Evolutionary conservation across 2,329 filamentous ascomycete species (phyloP), one percentile per base, ranked within the genome.

Genomic region (Bisporella sp.): DNA sequence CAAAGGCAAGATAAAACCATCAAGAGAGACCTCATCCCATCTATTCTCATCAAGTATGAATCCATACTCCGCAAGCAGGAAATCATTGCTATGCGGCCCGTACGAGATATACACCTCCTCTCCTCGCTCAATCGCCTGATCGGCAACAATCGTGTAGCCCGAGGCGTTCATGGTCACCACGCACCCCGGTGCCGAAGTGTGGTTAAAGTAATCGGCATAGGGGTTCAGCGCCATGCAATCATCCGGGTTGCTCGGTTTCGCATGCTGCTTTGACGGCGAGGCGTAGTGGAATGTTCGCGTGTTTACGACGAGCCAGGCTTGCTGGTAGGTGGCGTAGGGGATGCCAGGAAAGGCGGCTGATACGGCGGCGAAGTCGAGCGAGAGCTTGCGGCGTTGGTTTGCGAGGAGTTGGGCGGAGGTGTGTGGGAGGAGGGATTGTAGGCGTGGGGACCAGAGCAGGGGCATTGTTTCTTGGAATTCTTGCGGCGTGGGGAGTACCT

Each of bases 181-280:
- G 65, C 80, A 53, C 0, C 51, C 43, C 8, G 30, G 48, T 5
- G 41, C 32, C 39, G 74, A 68, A 5, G 69, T 64, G 45, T 80
- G 77, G 55, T 80, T 90, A 71, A 89, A 84, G 49, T 87, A 79
- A 64, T 90, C 86, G 1, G 84, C 81, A 35, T 87, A 82, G 1
- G 86, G 86, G 65, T 83, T 84, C 57, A 89, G 74, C 7, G 79
- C 79, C 72, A 88, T 79, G 60, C 79, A 79, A 58, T 87, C 84
- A 57, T 77, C 65, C 59, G 68, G 61, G 58, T 62, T 8, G 29
- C 70, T 64, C 54, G 66, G 59, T 62, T 73, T 67, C 54, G 76
- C 73, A 2, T 73, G 52, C 39, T 50, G 42, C 11, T 49, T 52
- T 39, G 30, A 31, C 1, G 56, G 54, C 1, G 57, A 48, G 7